These are phyloP conservation scores for Pythium utonaiense DNA, from an alignment of 352 stramenopile species.

Conservation along the genomic window DNA sequence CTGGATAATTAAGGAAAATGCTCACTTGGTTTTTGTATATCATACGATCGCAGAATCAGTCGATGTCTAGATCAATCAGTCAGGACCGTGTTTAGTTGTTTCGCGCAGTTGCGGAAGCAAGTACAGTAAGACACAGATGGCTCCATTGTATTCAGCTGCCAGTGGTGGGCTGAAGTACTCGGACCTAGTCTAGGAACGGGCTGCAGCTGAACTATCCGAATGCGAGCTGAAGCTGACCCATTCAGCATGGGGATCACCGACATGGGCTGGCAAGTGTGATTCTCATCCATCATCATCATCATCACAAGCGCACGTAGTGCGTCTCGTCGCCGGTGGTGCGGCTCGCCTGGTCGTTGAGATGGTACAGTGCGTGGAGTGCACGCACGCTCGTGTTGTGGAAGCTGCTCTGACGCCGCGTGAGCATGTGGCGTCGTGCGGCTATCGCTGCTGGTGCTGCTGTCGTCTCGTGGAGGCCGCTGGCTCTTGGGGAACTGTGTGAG, in stretches of 20 bases:
- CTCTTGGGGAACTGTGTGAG: not conserved
- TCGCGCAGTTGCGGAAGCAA: not conserved
- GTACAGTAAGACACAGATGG: not conserved
- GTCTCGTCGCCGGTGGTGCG: not conserved
- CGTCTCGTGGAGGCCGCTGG: constrained; percentile 12
- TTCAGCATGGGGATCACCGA: too few species aligned
- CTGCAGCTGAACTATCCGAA: too few species aligned
- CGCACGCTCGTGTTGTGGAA: constrained; percentile 30
- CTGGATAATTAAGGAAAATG: not conserved
- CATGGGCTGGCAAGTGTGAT: too few species aligned
- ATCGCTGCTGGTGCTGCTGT: constrained; percentile 10
- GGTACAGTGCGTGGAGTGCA: constrained; percentile 26
- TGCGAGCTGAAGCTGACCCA: too few species aligned
- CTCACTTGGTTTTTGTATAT: not conserved
- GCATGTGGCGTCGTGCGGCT: constrained; percentile 1
- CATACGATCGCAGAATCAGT: not conserved
- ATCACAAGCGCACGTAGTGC: not conserved
- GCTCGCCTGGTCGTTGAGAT: constrained; percentile 4
- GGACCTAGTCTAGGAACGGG: too few species aligned
- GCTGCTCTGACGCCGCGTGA: constrained; percentile 27
- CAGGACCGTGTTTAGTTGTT: not conserved
- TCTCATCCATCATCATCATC: too few species aligned
- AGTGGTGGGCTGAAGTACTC: too few species aligned
- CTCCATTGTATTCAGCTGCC: too few species aligned
- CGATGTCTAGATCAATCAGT: not conserved